phyloP scores from a whole-genome alignment of 768 basidiomycete genomes.

The Tulasnella sp. region DNA sequence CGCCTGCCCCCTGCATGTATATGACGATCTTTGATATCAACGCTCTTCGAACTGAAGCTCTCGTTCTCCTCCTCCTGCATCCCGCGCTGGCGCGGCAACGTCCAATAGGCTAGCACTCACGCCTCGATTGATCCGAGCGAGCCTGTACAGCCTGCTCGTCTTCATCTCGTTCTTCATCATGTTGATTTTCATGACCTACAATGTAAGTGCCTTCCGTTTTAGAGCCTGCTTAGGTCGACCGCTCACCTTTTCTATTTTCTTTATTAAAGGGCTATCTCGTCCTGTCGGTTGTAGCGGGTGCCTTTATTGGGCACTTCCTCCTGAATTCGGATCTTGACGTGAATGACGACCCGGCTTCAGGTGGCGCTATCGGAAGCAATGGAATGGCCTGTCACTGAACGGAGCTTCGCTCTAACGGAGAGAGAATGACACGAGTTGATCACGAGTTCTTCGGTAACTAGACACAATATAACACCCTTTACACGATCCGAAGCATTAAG shows the following conservation, averaged over 20 bases:
- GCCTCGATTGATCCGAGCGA: conserved; percentile 53
- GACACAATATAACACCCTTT: not conserved
- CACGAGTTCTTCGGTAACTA: not conserved
- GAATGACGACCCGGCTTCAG: conserved; percentile 57
- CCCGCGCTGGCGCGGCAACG: conserved; percentile 8
- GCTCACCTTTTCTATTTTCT: not conserved
- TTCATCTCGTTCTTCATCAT: conserved; percentile 89
- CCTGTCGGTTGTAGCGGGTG: conserved; percentile 76
- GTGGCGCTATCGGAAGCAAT: conserved; percentile 51
- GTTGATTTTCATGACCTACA: conserved; percentile 97
- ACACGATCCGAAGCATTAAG: not conserved
- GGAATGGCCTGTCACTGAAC: conserved; percentile 77
- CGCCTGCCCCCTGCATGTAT: conserved; percentile 32
- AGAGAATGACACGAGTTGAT: not conserved
- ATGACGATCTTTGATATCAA: conserved; percentile 47
- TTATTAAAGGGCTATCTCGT: conserved; percentile 78
- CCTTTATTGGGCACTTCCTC: conserved; percentile 79
- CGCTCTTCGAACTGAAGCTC: conserved; percentile 6
- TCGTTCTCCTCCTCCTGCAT: conserved; percentile 7
- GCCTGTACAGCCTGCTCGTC: conserved; percentile 72
- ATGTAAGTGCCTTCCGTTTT: conserved; percentile 55
- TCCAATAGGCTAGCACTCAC: conserved; percentile 8
- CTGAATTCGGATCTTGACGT: conserved; percentile 69
- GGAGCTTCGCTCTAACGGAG: not conserved
- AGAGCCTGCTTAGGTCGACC: not conserved